Base-by-base conservation (phyloP, 805 yeast species). In the Starmerella potacharoeniae region DNA sequence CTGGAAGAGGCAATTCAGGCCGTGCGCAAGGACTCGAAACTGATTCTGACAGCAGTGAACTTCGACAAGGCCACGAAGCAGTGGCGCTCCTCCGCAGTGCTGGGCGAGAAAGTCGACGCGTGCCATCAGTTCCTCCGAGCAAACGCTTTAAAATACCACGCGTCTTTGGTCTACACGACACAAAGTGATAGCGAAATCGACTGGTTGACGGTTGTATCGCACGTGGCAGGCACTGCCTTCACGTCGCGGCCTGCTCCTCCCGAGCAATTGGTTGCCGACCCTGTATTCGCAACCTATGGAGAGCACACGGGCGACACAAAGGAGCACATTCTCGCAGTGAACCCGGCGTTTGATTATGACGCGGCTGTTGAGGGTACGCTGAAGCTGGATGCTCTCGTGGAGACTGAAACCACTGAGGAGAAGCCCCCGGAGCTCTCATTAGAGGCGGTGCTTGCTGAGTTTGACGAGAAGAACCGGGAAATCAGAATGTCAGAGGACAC, bases 111-210 rank as follows among this genome's bases (percentile, higher is more conserved):
- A 2, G 14, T 56, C 31, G 61, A 58, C 31, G 22, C 42, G 22
- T 56, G 61, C 46, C 57, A 49, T 30, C 61, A 58, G 53, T 56
- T 41, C 22, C 42, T 58, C 11, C 59, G 61, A 31, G 34, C 47
- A 1, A n/a, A n/a, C 29, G 61, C 61, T 2, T 13, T 56, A 39
- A 35, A 33, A 16, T 34, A 43, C 13, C 6, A 9, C 3, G 60
- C 60, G 3, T 9, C 49, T 5, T 33, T 58, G 29, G 52, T 39
- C 1, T 58, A 58, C 51, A 37, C 51, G 6, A n/a, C 17, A n/a
- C 30, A 33, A 2, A 13, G 22, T 1, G 28, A 36, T 6, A 10
- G 35, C 7, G 40, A 8, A 4, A 33, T 37, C 7, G 52, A 47
- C n/a, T 40, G 49, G 55, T 48, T 40, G 2, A 41, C 48, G 3